These are phyloP conservation scores for Diaporthe citriasiana DNA, from an alignment of 2,329 filamentous ascomycete species.

Conservation along the genomic window DNA sequence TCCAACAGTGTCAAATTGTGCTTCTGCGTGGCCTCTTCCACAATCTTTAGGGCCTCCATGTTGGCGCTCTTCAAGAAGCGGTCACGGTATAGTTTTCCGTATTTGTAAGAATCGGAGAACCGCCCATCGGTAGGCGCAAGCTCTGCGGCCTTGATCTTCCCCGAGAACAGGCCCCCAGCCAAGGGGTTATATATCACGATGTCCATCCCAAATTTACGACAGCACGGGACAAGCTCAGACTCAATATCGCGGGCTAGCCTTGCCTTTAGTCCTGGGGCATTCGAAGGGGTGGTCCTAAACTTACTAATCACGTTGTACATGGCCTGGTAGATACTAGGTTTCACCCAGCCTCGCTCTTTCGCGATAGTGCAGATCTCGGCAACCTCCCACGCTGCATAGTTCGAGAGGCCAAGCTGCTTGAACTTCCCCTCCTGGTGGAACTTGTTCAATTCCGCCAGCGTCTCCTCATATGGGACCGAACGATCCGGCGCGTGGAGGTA, in stretches of 20 bases:
- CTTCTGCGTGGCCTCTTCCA: conserved; percentile 74
- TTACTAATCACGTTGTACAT: conserved; percentile 49
- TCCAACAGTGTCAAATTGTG: conserved; percentile 76
- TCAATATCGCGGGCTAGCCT: conserved; percentile 73
- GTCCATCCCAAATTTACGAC: conserved; percentile 76
- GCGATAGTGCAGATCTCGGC: conserved; percentile 80
- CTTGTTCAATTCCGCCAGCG: conserved; percentile 76
- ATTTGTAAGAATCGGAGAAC: conserved; percentile 45
- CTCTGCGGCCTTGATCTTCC: conserved; percentile 61
- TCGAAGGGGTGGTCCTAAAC: conserved; percentile 68
- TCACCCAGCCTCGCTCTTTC: conserved; percentile 77
- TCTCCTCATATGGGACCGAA: conserved; percentile 75
- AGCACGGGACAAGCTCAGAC: conserved; percentile 74
- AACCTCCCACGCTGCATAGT: conserved; percentile 83
- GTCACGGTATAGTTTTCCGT: conserved; percentile 64
- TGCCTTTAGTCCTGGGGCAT: conserved; percentile 53
- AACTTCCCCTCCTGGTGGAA: conserved; percentile 81
- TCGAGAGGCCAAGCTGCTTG: conserved; percentile 77
- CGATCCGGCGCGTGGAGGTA: conserved; percentile 53
- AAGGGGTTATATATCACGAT: conserved; percentile 81
- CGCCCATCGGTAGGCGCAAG: conserved; percentile 48
- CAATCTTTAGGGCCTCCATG: conserved; percentile 70
- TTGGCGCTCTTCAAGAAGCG: conserved; percentile 75
- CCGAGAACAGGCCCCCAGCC: conserved; percentile 78
- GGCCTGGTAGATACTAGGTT: conserved; percentile 80